A percentile compares a stretch with the other conserved stretches of the same genome.
phyloP scores from a whole-genome alignment of 1,139 yeast species.

The Kodamaea ohmeri region DNA sequence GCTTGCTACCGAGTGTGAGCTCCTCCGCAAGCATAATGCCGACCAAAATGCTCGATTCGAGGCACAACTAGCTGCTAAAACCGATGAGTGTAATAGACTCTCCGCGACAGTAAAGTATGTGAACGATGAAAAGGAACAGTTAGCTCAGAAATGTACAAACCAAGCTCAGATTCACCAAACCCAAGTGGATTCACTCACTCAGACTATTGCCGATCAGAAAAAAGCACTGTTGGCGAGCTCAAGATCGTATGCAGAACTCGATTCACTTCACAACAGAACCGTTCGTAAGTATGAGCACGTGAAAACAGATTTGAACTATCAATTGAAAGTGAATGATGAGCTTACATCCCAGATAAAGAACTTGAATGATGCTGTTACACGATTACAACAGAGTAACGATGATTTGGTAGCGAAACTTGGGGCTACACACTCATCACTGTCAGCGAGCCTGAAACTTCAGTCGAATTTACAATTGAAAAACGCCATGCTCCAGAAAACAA shows the following conservation, averaged over 20 bases:
- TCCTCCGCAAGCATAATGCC: conserved; percentile 34
- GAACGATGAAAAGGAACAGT: conserved; percentile 51
- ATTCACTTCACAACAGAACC: conserved; percentile 24
- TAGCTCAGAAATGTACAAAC: conserved; percentile 50
- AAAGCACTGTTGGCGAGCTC: conserved; percentile 19
- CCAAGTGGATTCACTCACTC: conserved; percentile 38
- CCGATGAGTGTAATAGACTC: conserved; percentile 33
- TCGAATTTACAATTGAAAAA: conserved; percentile 30
- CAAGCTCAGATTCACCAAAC: conserved; percentile 46
- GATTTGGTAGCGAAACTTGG: conserved; percentile 48
- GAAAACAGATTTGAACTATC: conserved; percentile 30
- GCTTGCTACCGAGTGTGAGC: conserved; percentile 33
- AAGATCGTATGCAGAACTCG: conserved; percentile 21
- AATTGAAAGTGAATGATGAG: conserved; percentile 29
- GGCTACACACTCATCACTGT: conserved; percentile 10
- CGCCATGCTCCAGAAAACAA: conserved; percentile 30
- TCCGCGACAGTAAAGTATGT: conserved; percentile 58
- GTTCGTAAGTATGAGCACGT: conserved; percentile 30
- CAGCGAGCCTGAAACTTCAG: conserved; percentile 17
- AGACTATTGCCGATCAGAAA: conserved; percentile 19
- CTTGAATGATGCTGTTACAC: conserved; percentile 22
- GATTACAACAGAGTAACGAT: conserved; percentile 35
- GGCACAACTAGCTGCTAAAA: conserved; percentile 29
- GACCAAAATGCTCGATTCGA: conserved; percentile 29
- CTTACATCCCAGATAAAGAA: conserved; percentile 24